Base-by-base conservation (phyloP, 495 filamentous ascomycete species). In the Penicillium arizonense region DNA sequence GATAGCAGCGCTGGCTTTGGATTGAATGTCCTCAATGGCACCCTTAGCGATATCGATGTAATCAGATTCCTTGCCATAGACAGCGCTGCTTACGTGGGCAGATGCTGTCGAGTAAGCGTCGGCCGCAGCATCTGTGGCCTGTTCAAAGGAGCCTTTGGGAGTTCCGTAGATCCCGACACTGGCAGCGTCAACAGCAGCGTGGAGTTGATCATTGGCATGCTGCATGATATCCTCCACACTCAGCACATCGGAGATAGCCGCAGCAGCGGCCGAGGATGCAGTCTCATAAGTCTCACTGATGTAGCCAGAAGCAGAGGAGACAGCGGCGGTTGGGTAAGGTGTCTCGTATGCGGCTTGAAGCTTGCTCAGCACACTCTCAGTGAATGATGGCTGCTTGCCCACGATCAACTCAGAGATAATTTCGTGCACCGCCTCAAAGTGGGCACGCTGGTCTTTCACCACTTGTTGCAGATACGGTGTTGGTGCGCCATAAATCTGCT, bases 341-440 rank as follows among this genome's bases (percentile, higher is more conserved):
- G 77, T 81, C 55, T 81, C 74, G 60, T 85, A 85, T 3, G 84
- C 88, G 3, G 81, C 82, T 30, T 77, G 78, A 5, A 96, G 77
- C 18, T 86, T 80, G 48, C 74, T 83, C 73, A 91, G 80, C 0
- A 92, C 86, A 50, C 86, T 88, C 56, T 96, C 89, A 0, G 87
- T 90, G 59, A 89, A 96, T 12, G 84, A 80, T 5, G 89, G 87
- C 64, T 96, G 89, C 67, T 85, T 88, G 21, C 88, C 91, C 40
- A 73, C 63, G 23, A 96, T 72, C 3, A 96, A 72, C 59, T 96
- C 90, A 11, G 85, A 86, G 12, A 96, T 78, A 1, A 96, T 74
- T 18, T 75, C 81, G 60, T 85, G 81, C 2, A 95, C 74, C n/a
- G 79, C 85, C 8, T 81, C 78, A 54, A 87, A 91, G 46, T 88